Evolutionary conservation across 108 stramenopile species (phyloP), one percentile per base, ranked within the genome.

Genomic region (Fistulifera solaris): DNA sequence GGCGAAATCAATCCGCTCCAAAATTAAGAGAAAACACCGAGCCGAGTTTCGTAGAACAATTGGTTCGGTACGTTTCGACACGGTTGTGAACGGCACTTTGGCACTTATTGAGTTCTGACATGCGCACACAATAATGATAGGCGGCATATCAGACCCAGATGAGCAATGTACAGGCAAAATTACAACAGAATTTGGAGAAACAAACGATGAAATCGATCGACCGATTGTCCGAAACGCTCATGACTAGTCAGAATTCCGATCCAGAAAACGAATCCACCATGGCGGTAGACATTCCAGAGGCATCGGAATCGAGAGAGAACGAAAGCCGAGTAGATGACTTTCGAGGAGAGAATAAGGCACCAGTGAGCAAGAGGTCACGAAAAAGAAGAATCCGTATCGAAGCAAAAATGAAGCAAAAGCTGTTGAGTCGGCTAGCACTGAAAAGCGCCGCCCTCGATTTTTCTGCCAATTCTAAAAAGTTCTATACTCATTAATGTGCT

Each of bases 1-100:
- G 87, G 87, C 81, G 13, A 89, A 89, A 59, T 82, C 80, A 54
- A 89, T 89, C 55, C 76, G 87, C 31, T 80, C 81, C 13, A 89
- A 89, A 55, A 48, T 63, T 49, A 89, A 85, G 79, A 61, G 87
- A 46, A 85, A 85, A 56, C 69, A 78, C 50, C 65, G 87, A 24
- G 62, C 83, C 15, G 87, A 89, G 61, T 89, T 89, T 63, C 73
- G 87, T 45, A 58, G 67, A 52, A 89, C 87, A 0, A 73, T 85
- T 52, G 87, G 87, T 40, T 68, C 80, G 56, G 85, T 87, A 63
- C 55, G 85, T 70, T 26, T 31, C 21, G 8, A 5, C 8, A 12
- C 38, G 42, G n/a, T 23, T 13, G 18, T 25, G 54, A 53, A 26
- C 11, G 11, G 18, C 19, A 18, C 11, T 12, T 53, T 12, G 26